Conservation (phyloP, 352 stramenopile genomes). For the Pythium aphanidermatum region DNA sequence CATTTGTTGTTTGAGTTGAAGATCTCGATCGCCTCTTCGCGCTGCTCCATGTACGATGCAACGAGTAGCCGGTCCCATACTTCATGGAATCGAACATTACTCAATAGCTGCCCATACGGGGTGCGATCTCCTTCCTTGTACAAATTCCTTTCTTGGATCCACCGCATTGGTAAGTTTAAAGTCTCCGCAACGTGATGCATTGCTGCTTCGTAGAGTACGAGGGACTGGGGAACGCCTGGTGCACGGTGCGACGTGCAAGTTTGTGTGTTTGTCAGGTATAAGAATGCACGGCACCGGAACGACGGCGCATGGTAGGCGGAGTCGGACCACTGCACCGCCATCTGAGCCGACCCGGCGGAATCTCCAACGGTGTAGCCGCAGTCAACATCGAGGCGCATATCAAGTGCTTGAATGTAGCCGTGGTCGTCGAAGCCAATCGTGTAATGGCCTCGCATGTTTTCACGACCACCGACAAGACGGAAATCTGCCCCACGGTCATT, state of each 20-base stretch:
- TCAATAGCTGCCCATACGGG: slow-evolving; percentile 27
- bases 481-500: slow-evolving; percentile 45
- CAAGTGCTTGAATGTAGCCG: slow-evolving; percentile 26
- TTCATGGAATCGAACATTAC: slow-evolving; percentile 24
- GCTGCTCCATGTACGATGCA: slow-evolving; percentile 22
- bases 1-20: slow-evolving; percentile 47
- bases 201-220: slow-evolving; percentile 30
- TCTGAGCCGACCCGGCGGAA: slow-evolving; percentile 15
- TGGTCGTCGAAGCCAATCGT: slow-evolving; percentile 28
- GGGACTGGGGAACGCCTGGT: slow-evolving; percentile 34
- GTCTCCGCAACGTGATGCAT: slow-evolving; percentile 30
- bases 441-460: slow-evolving; percentile 32
- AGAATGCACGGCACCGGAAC: slow-evolving; percentile 23
- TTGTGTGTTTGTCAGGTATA: slow-evolving; percentile 49
- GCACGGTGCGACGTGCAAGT: slow-evolving; percentile 32
- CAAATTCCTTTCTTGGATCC: slow-evolving; percentile 35
- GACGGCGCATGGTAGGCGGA: slow-evolving; percentile 30
- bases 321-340: slow-evolving; percentile 39
- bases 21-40: slow-evolving; percentile 19
- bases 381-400: slow-evolving; percentile 20
- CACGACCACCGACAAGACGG: slow-evolving; percentile 26
- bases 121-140: slow-evolving; percentile 25
- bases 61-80: slow-evolving; percentile 29
- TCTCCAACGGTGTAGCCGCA: slow-evolving; percentile 24
- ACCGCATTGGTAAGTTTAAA: slow-evolving; percentile 22